These are phyloP conservation scores for Fusarium xyrophilum DNA, from an alignment of 2,329 filamentous ascomycete genomes.

Conservation along the genomic window DNA sequence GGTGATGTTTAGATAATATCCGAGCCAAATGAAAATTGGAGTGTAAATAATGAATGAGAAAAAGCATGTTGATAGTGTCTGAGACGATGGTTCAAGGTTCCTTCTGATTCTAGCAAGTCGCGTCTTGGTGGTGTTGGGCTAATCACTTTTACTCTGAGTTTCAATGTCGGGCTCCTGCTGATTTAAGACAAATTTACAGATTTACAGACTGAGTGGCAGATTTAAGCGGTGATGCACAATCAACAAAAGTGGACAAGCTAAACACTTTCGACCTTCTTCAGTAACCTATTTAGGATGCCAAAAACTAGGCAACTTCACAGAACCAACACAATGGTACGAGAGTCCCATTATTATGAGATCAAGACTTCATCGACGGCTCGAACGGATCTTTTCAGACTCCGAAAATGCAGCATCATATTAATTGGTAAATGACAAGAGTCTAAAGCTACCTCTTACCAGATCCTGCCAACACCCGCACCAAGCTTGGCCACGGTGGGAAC, in stretches of 20 bases:
- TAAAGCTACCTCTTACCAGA: slow-evolving; percentile 22
- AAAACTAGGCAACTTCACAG: background rate
- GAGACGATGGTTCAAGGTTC: background rate
- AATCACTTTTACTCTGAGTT: background rate
- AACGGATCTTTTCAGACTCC: too few species aligned
- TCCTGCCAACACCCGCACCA: slow-evolving; percentile 56
- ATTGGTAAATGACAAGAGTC: accelerated
- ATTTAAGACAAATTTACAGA: background rate
- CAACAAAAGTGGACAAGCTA: background rate
- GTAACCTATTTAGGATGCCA: background rate
- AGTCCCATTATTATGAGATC: background rate
- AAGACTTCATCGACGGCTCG: background rate
- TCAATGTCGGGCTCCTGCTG: background rate
- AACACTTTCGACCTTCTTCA: background rate
- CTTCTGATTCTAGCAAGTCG: background rate
- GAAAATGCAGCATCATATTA: too few species aligned
- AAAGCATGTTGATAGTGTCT: background rate
- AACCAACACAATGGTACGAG: background rate
- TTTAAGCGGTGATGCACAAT: background rate
- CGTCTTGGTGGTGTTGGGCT: background rate
- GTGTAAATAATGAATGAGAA: background rate
- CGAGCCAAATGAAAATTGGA: background rate
- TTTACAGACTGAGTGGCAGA: background rate
- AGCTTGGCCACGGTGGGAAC: slow-evolving; percentile 52
- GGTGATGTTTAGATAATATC: background rate